A percentile compares a stretch with the other conserved stretches of the same genome.
These are phyloP conservation scores for Irpex sp. DNA, from an alignment of 1,284 basidiomycete genomes.

Conservation along the genomic window DNA sequence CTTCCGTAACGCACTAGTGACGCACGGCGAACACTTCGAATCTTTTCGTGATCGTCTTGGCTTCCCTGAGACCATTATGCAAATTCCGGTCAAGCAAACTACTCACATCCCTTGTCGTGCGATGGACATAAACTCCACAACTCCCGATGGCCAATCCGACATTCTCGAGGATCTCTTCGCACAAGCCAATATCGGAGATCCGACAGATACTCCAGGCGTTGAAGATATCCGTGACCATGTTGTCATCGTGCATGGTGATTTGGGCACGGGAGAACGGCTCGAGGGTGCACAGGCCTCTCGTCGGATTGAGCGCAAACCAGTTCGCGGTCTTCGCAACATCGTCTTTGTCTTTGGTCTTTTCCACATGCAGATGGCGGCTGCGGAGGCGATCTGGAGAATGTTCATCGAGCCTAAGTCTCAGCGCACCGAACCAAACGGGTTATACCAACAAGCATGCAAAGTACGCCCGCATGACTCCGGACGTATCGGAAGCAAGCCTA, in stretches of 20 bases:
- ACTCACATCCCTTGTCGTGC: neutral
- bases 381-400: slow-evolving; percentile 32
- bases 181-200: slow-evolving; percentile 1
- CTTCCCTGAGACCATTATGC: slow-evolving; percentile 11
- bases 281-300: slow-evolving; percentile 16
- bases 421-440: neutral
- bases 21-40: slow-evolving; percentile 6
- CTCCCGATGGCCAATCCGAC: slow-evolving; percentile 5
- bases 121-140: slow-evolving; percentile 8
- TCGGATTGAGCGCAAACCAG: slow-evolving; percentile 23
- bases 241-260: slow-evolving; percentile 9
- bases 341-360: slow-evolving; percentile 33
- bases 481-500: slow-evolving; percentile 26
- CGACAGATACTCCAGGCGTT: neutral
- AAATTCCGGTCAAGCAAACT: slow-evolving; percentile 5
- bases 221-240: slow-evolving; percentile 4
- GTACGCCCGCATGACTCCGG: slow-evolving; percentile 21
- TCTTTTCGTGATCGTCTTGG: slow-evolving; percentile 18
- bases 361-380: slow-evolving; percentile 36
- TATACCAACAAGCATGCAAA: slow-evolving; percentile 15
- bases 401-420: slow-evolving; percentile 20
- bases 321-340: slow-evolving; percentile 22
- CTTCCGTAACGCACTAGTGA: slow-evolving; percentile 9
- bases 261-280: slow-evolving; percentile 23
- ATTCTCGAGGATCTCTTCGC: slow-evolving; percentile 2